Conservation (phyloP, 768 basidiomycete species). For the Russula griseocarnosa region DNA sequence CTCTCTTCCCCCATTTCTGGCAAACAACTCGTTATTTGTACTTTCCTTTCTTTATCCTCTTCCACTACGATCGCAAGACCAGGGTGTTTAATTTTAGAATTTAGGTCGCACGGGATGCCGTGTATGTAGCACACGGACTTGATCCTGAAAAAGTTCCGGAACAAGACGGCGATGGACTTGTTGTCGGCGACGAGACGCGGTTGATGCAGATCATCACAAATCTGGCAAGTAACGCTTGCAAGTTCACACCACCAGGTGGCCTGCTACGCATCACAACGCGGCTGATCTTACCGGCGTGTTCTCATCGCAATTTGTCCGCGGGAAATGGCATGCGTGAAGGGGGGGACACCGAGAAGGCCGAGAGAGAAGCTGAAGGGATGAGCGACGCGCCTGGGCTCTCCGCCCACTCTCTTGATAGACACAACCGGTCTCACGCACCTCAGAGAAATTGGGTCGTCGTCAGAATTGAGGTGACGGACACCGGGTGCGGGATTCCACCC, state of each 20-base stretch:
- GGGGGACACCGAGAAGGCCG: neutral
- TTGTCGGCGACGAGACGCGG: constrained; percentile 81
- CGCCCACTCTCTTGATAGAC: constrained; percentile 41
- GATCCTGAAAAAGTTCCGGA: constrained; percentile 40
- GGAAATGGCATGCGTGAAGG: constrained; percentile 2
- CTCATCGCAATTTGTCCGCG: constrained; percentile 4
- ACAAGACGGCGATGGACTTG: constrained; percentile 57
- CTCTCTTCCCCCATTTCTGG: neutral
- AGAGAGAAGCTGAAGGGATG: neutral
- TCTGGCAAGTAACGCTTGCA: constrained; percentile 79
- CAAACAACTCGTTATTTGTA: neutral
- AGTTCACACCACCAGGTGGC: constrained; percentile 71
- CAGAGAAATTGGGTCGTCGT: constrained; percentile 65
- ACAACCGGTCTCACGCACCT: constrained; percentile 46
- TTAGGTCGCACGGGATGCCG: constrained; percentile 56
- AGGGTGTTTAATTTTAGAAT: constrained; percentile 2
- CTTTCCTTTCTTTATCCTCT: neutral
- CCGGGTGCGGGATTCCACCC: constrained; percentile 58
- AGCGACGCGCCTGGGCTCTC: constrained; percentile 31
- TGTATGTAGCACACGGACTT: constrained; percentile 58
- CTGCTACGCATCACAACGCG: constrained; percentile 63
- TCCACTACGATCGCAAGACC: neutral
- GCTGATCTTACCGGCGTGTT: constrained; percentile 41
- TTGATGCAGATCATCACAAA: constrained; percentile 80
- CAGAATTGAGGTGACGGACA: constrained; percentile 81